Percentiles rank a stretch among this genome's conserved stretches.
These are phyloP conservation scores for Tolypocladium sp. DNA, from an alignment of 2,329 filamentous ascomycete genomes.

Conservation along the genomic window DNA sequence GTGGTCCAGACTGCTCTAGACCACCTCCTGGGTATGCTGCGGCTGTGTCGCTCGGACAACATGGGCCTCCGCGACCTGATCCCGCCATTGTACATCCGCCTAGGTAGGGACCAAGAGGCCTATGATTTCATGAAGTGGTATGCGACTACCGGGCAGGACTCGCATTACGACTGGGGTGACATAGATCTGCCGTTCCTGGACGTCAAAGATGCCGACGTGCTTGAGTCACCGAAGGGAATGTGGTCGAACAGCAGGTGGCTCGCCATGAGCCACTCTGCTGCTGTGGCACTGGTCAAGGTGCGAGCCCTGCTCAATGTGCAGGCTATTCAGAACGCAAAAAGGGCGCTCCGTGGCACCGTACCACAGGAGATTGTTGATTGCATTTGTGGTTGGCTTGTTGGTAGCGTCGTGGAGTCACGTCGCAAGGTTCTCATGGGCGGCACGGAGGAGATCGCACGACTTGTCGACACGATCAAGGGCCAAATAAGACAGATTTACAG, in stretches of 20 bases:
- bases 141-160: conserved; percentile 5
- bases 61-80: conserved; percentile 30
- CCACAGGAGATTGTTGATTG: conserved; percentile 12
- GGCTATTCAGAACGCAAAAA: conserved; percentile 6
- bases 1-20: conserved; percentile 24
- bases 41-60: conserved; percentile 33
- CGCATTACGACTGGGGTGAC: conserved; percentile 11
- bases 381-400: conserved; percentile 8
- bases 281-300: conserved; percentile 13
- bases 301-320: conserved; percentile 13
- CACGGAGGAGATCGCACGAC: too few relatives aligned
- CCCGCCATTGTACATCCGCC: conserved; percentile 32
- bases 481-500: too few relatives aligned
- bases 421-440: too few relatives aligned
- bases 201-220: conserved; percentile 25
- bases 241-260: conserved; percentile 2
- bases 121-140: conserved; percentile 34
- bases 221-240: conserved; percentile 20
- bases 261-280: conserved; percentile 5
- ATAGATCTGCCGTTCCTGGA: conserved; percentile 17
- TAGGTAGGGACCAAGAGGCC: conserved; percentile 40
- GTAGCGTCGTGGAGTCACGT: not conserved
- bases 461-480: too few relatives aligned
- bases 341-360: conserved; percentile 3
- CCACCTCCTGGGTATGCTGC: conserved; percentile 33